These are phyloP conservation scores for Musa acuminata DNA, from an alignment of 176 grass and related monocot genomes.

Conservation along the genomic window DNA sequence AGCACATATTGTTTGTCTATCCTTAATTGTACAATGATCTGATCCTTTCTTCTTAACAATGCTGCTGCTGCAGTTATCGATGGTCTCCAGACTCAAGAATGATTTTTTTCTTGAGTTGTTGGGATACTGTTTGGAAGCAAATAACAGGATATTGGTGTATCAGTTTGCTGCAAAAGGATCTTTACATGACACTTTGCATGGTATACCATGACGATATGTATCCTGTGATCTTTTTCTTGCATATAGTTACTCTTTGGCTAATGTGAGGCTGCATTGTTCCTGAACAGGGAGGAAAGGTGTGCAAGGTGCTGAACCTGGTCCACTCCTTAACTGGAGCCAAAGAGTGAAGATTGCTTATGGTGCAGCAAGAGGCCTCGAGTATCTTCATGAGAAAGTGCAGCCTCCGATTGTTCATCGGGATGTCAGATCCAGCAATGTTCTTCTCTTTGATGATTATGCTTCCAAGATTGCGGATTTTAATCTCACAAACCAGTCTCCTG, in stretches of 20 bases:
- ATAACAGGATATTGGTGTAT: constrained; percentile 74
- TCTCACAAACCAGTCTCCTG: constrained; percentile 80
- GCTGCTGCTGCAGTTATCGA: constrained; percentile 35
- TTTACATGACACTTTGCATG: constrained; percentile 79
- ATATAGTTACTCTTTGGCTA: neutral
- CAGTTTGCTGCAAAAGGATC: constrained; percentile 75
- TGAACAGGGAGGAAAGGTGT: constrained; percentile 85
- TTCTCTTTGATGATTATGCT: constrained; percentile 60
- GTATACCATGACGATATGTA: constrained; percentile 13
- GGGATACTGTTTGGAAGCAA: constrained; percentile 76
- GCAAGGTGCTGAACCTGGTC: constrained; percentile 55
- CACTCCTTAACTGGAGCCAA: constrained; percentile 57
- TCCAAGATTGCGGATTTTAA: constrained; percentile 94
- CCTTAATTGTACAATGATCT: neutral
- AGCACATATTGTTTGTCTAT: neutral
- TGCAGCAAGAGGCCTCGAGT: constrained; percentile 72
- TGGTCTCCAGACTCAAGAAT: constrained; percentile 52
- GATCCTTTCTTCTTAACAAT: neutral
- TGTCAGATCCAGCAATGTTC: constrained; percentile 89
- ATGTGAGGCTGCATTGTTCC: neutral
- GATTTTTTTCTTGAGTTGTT: constrained; percentile 70
- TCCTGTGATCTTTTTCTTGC: neutral
- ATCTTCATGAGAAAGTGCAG: constrained; percentile 77
- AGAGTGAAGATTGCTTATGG: constrained; percentile 58
- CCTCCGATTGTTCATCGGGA: constrained; percentile 73